Conservation (phyloP, 2,329 filamentous ascomycete species). For the Capronia epimyces region DNA sequence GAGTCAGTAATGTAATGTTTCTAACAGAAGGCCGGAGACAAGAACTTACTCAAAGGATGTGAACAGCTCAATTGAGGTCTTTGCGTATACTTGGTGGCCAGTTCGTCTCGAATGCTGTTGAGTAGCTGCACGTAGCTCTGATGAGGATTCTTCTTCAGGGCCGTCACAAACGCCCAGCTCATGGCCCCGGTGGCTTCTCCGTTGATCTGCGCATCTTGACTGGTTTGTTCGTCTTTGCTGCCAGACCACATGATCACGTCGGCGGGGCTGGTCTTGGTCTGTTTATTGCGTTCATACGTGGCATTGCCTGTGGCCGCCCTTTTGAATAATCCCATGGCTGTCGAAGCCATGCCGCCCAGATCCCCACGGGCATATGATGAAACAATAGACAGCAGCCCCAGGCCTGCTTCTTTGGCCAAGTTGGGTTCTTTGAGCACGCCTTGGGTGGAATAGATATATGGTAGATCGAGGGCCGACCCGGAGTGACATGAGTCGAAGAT, state of each 20-base stretch:
- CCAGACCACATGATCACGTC: conserved; percentile 98
- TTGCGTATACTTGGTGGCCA: conserved; percentile 81
- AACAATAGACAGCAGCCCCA: conserved; percentile 61
- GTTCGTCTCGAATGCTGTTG: conserved; percentile 88
- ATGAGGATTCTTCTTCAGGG: conserved; percentile 85
- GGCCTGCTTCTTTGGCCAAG: conserved; percentile 61
- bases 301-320: conserved; percentile 75
- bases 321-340: conserved; percentile 80
- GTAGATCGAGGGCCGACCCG: conserved; percentile 60
- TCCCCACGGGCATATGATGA: conserved; percentile 78
- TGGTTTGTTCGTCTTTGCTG: conserved; percentile 92
- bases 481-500: conserved; percentile 67
- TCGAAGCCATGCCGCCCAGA: conserved; percentile 70
- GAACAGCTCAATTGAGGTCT: conserved; percentile 95
- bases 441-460: conserved; percentile 62
- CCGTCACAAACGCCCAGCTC: conserved; percentile 93
- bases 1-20: conserved; percentile 27
- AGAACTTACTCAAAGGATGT: conserved; percentile 78
- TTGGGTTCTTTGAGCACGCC: conserved; percentile 66
- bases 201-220: conserved; percentile 81
- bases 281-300: conserved; percentile 70
- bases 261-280: conserved; percentile 87
- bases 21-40: conserved; percentile 26
- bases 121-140: conserved; percentile 94
- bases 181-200: conserved; percentile 93